Conservation (phyloP, 176 grass and related monocot species). For the Musa acuminata region DNA sequence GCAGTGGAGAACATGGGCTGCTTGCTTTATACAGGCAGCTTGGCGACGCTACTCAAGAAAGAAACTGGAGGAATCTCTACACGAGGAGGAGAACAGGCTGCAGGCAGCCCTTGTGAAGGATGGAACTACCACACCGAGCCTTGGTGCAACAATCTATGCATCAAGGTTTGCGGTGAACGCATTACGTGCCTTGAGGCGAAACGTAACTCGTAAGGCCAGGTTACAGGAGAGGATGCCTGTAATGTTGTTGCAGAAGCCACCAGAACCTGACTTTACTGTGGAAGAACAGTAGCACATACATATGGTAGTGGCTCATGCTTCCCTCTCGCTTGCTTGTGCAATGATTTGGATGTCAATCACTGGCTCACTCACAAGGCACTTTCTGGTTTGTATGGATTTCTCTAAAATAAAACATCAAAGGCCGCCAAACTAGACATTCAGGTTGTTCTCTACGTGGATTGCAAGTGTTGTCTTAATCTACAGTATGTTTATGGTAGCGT, state of each 20-base stretch:
- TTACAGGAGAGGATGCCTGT: slow-evolving; percentile 23
- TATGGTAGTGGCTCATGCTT: background rate
- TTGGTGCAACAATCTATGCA: slow-evolving; percentile 20
- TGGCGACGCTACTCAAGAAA: background rate
- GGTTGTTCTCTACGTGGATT: too few species aligned
- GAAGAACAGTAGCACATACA: slow-evolving; percentile 7
- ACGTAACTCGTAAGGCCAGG: slow-evolving; percentile 9
- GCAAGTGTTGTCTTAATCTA: too few species aligned
- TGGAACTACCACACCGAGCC: background rate
- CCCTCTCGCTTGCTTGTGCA: background rate
- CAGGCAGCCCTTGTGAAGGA: slow-evolving; percentile 10
- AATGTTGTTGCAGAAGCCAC: slow-evolving; percentile 23
- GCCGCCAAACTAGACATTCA: too few species aligned
- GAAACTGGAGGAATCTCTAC: background rate
- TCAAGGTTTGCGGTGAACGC: slow-evolving; percentile 17
- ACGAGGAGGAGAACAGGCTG: slow-evolving; percentile 11
- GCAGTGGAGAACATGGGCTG: slow-evolving; percentile 7
- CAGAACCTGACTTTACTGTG: slow-evolving; percentile 17
- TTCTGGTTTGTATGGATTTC: background rate
- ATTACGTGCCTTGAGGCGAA: slow-evolving; percentile 8
- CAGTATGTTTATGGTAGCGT: too few species aligned
- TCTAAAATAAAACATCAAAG: too few species aligned
- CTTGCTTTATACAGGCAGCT: slow-evolving; percentile 7
- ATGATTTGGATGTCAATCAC: too few species aligned
- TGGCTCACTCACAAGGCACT: too few species aligned